Evolutionary conservation across 805 yeast genomes (phyloP), one percentile per base, ranked within the genome.

Genomic region (Suhomyces prunicola): DNA sequence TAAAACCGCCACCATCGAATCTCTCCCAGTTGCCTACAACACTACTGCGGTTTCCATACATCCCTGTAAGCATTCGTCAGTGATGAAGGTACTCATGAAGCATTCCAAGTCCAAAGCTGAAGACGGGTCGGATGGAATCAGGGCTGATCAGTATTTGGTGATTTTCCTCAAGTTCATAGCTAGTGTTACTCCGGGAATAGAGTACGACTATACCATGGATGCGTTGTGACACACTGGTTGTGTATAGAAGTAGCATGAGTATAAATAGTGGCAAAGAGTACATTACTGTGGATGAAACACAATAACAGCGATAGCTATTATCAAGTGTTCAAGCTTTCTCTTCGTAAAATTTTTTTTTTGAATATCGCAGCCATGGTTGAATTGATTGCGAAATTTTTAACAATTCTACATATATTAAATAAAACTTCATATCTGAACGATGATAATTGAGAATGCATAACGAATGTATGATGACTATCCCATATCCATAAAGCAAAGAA

Each of bases 131-230:
- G 29, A 23, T 13, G 46, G 19, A 2, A 77, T 93, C 6, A 78
- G 97, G 29, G 97, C 87, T 1, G 98, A 94, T 67, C 97, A 92
- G 66, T 94, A 94, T 66, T 72, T 94, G 58, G 79, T 94, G 36
- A 86, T 93, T 13, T 94, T 94, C 68, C 78, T 94, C 63, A 94
- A 94, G 71, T 94, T 94, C 65, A 93, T 94, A 47, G 88, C 97
- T 7, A 90, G 97, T 73, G 98, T 94, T 7, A 92, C 97, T 1
- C 99, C 99, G 0, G 97, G 97, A 15, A 92, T 94, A 52, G 97
- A 93, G 72, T 96, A 93, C 69, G 99, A 94, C 63, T 91, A 91
- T 67, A 94, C 99, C n/a, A 94, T 93, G 97, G 92, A 91, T 68
- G 97, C 96, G 1, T 82, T 88, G 64, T 87, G 19, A 19, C 42